Conservation (phyloP, 805 yeast genomes). For the Hermanozyma aechmeae region DNA sequence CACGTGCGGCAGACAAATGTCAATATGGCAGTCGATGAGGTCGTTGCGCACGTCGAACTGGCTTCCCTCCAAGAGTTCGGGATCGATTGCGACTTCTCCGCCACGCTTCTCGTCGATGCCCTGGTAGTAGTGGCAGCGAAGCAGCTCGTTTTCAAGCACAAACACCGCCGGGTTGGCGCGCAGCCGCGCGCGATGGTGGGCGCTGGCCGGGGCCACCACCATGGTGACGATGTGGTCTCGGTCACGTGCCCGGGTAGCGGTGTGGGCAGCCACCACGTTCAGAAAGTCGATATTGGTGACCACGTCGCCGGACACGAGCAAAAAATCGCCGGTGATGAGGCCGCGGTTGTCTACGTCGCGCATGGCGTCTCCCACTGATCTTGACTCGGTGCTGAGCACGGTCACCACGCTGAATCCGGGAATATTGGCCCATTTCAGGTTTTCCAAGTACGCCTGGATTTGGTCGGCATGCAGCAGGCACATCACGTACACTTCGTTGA, state of each 20-base stretch:
- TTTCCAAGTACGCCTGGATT: slow-evolving; percentile 71
- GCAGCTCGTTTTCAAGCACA: slow-evolving; percentile 62
- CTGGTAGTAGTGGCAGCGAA: slow-evolving; percentile 79
- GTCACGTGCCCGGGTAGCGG: slow-evolving; percentile 60
- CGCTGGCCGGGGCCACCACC: slow-evolving; percentile 81
- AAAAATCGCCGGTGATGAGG: slow-evolving; percentile 79
- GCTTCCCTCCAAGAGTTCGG: slow-evolving; percentile 66
- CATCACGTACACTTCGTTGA: slow-evolving; percentile 80
- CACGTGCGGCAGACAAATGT: slow-evolving; percentile 88
- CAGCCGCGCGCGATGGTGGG: slow-evolving; percentile 77
- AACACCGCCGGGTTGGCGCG: slow-evolving; percentile 77
- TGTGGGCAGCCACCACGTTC: slow-evolving; percentile 65
- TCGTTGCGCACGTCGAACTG: slow-evolving; percentile 83
- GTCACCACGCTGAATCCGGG: slow-evolving; percentile 79
- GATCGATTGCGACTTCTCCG: slow-evolving; percentile 53
- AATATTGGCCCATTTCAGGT: slow-evolving; percentile 61
- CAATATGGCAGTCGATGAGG: slow-evolving; percentile 92
- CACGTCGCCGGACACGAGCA: slow-evolving; percentile 88
- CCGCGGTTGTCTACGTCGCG: slow-evolving; percentile 91
- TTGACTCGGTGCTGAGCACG: slow-evolving; percentile 73
- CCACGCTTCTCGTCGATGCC: slow-evolving; percentile 39
- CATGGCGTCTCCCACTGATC: slow-evolving; percentile 96
- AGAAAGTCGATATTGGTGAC: slow-evolving; percentile 84
- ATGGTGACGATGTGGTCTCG: slow-evolving; percentile 90
- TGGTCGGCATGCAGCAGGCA: slow-evolving; percentile 89